Base-by-base conservation (phyloP, 768 basidiomycete species). In the Pleurotus tuoliensis region DNA sequence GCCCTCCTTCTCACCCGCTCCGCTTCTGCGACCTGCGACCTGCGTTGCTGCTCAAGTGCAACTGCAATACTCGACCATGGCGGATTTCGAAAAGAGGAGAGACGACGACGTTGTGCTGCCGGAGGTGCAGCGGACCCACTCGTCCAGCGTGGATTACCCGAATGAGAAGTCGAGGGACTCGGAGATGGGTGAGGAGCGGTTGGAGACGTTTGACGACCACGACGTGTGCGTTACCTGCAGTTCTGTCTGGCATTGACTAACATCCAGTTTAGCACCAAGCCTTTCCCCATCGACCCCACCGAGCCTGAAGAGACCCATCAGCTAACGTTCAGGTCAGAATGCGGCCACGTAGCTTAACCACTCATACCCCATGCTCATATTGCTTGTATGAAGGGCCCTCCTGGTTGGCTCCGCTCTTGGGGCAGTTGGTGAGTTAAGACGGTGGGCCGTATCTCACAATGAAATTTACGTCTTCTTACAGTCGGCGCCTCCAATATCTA, bases 401-500 rank as follows among this genome's bases (percentile, higher is more conserved):
- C 58, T 82, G 49, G 77, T 82, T 56, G 81, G 82, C 56, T 77
- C 76, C 61, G 58, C 55, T 13, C 73, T 86, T 25, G 81, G 83
- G 27, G 80, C 77, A 40, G 59, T 85, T 62, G 70, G 70, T 69
- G 47, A 47, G 65, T 64, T 7, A 25, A 9, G 8, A 34, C 8
- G 7, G 1, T 3, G 7, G 30, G 3, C 40, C 11, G 15, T 40
- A 25, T 37, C 16, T 48, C 5, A n/a, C 4, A 8, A 18, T 22
- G 8, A 11, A 30, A 34, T 9, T 34, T 11, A 34, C 30, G 8
- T 18, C 16, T 12, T 45, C 25, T 13, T 18, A 9, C 39, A 65
- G 80, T 86, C 24, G 78, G 80, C 47, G 81, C 84, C 11, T 82
- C 81, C 47, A 84, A 84, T 66, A 81, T 88, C 58, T 86, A 88